A percentile compares a stretch with the other conserved stretches of the same genome.
Evolutionary conservation across 1,284 basidiomycete species (phyloP).

Genomic region (Tranzscheliella williamsii): DNA sequence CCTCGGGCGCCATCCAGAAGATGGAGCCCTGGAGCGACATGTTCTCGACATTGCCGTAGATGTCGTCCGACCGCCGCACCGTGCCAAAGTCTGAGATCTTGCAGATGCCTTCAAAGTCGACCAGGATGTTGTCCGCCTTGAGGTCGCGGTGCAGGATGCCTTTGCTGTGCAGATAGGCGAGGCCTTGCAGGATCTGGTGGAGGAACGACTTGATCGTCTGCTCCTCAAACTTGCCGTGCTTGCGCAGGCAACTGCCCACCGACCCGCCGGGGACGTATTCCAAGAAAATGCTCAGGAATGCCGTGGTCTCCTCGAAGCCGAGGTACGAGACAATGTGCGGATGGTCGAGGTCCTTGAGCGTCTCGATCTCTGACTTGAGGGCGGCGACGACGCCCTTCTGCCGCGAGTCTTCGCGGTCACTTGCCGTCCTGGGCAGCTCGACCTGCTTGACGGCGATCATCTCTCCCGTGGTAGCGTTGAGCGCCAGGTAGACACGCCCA

Average conservation of each 20-base stretch:
- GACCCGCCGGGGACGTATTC: conserved; percentile 81
- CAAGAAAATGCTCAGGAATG: conserved; percentile 94
- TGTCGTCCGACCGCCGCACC: conserved; percentile 66
- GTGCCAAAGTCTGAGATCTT: conserved; percentile 94
- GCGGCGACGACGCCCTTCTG: conserved; percentile 87
- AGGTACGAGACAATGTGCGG: conserved; percentile 96
- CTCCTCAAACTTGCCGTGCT: conserved; percentile 90
- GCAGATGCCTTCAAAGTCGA: conserved; percentile 87
- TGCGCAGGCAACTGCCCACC: conserved; percentile 86
- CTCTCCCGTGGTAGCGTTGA: conserved; percentile 97
- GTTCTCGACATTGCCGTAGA: conserved; percentile 78
- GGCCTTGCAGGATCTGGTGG: conserved; percentile 83
- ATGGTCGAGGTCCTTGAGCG: conserved; percentile 91
- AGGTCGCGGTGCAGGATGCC: conserved; percentile 94
- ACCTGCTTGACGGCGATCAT: conserved; percentile 99
- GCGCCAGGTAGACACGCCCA: conserved; percentile 89
- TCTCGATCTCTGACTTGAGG: conserved; percentile 89
- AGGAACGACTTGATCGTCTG: conserved; percentile 91
- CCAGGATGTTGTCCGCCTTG: conserved; percentile 97
- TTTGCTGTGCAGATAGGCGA: conserved; percentile 88
- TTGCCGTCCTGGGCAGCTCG: conserved; percentile 84
- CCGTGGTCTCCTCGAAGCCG: conserved; percentile 82
- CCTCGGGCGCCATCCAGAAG: conserved; percentile 99
- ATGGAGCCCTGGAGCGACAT: conserved; percentile 87
- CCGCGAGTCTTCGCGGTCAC: conserved; percentile 83